These are phyloP conservation scores for Phellinidium pouzarii DNA, from an alignment of 1,284 basidiomycete genomes.

Conservation along the genomic window DNA sequence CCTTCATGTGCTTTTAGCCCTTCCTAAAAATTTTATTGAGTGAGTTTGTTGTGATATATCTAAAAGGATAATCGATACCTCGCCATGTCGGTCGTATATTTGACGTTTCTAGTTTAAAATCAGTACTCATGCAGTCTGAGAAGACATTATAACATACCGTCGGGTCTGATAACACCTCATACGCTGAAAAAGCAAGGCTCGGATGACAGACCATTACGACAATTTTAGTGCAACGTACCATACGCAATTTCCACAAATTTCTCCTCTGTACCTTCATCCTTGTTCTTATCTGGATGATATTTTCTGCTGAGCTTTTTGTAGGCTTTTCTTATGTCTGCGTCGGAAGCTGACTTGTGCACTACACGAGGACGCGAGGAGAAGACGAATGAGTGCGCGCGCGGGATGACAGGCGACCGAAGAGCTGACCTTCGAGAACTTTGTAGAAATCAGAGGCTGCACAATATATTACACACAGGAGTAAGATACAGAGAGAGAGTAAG, in stretches of 20 bases:
- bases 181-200: conserved; percentile 47
- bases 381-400: neutral
- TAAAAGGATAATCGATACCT: conserved; percentile 38
- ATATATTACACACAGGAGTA: conserved; percentile 18
- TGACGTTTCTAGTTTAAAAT: conserved; percentile 60
- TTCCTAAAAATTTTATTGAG: conserved; percentile 41
- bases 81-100: conserved; percentile 90
- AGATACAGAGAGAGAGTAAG: conserved; percentile 13
- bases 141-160: conserved; percentile 42
- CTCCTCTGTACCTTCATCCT: conserved; percentile 72
- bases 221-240: conserved; percentile 41
- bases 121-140: neutral
- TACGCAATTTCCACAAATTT: conserved; percentile 86
- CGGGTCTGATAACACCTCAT: conserved; percentile 82
- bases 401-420: conserved; percentile 24
- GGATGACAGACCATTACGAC: neutral
- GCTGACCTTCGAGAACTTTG: conserved; percentile 67
- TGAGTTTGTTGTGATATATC: neutral
- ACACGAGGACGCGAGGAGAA: conserved; percentile 29
- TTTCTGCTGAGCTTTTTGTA: conserved; percentile 88
- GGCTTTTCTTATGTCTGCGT: conserved; percentile 84
- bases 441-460: conserved; percentile 60
- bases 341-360: conserved; percentile 78
- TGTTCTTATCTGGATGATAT: conserved; percentile 93
- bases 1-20: conserved; percentile 84